Percentiles rank a stretch among this genome's conserved stretches.
Conservation (phyloP, 202 grass and related monocot genomes). For the Brachypodium distachyon region DNA sequence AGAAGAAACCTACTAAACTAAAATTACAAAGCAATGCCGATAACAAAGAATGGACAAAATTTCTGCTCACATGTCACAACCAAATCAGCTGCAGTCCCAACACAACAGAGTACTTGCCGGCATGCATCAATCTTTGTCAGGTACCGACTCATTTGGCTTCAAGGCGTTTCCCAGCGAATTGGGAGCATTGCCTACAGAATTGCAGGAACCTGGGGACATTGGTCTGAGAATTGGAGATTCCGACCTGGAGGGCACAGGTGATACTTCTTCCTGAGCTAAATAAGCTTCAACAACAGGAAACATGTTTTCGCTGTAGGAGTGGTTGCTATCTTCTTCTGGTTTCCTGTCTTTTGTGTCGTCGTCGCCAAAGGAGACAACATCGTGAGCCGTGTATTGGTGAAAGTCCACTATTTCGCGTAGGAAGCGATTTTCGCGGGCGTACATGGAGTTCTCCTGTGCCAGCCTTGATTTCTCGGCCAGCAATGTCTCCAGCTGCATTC, state of each 20-base stretch:
- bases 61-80: slow-evolving; percentile 19
- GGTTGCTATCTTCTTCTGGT: slow-evolving; percentile 16
- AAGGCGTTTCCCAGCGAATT: not conserved
- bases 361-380: slow-evolving; percentile 24
- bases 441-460: slow-evolving; percentile 57
- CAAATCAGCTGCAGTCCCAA: not conserved
- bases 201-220: not conserved
- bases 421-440: slow-evolving; percentile 56
- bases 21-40: not conserved
- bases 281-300: slow-evolving; percentile 15
- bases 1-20: not conserved
- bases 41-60: slow-evolving; percentile 6
- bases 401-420: slow-evolving; percentile 64
- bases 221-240: not conserved
- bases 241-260: slow-evolving; percentile 1
- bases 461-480: slow-evolving; percentile 50
- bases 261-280: slow-evolving; percentile 22
- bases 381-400: slow-evolving; percentile 37
- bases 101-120: not conserved
- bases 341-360: slow-evolving; percentile 19
- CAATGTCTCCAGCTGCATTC: slow-evolving; percentile 55
- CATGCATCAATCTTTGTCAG: not conserved
- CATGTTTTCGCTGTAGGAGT: not conserved
- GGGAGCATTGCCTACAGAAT: not conserved
- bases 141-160: not conserved